Evolutionary conservation across 1,284 basidiomycete species (phyloP).

Genomic region (Cryptococcus maquisensis): DNA sequence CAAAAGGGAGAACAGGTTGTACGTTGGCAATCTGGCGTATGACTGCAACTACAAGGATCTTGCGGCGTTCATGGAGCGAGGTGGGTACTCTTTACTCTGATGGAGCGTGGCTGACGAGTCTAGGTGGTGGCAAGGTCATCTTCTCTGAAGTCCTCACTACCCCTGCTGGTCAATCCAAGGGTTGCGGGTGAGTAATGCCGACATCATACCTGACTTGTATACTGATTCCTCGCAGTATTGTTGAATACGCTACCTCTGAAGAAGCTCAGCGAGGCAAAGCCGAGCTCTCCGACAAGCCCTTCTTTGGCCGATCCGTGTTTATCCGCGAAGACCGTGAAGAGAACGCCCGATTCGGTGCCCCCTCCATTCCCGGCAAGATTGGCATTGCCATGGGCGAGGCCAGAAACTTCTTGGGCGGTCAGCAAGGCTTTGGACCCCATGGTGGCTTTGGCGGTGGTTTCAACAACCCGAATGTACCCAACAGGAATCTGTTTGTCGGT

Average conservation of each 20-base stretch:
- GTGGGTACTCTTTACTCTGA: conserved; percentile 65
- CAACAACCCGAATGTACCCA: conserved; percentile 20
- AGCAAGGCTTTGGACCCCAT: neutral
- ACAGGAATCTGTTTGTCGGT: conserved; percentile 83
- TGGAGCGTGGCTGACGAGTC: conserved; percentile 2
- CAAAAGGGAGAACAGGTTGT: conserved; percentile 96
- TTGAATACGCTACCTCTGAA: conserved; percentile 80
- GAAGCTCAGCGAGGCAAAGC: conserved; percentile 79
- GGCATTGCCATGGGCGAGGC: conserved; percentile 75
- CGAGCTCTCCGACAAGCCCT: conserved; percentile 78
- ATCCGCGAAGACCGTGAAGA: conserved; percentile 98
- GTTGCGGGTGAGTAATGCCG: conserved; percentile 78
- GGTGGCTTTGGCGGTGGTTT: conserved; percentile 6
- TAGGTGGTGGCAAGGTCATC: conserved; percentile 86
- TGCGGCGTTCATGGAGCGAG: conserved; percentile 98
- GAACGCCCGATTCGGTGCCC: conserved; percentile 87
- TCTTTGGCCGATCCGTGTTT: conserved; percentile 89
- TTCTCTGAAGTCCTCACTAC: conserved; percentile 98
- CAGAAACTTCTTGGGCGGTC: conserved; percentile 65
- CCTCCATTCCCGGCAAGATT: conserved; percentile 87
- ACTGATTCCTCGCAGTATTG: conserved; percentile 60
- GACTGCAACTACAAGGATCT: conserved; percentile 96
- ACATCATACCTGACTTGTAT: neutral
- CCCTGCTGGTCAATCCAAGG: conserved; percentile 93
- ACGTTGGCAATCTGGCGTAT: conserved; percentile 96